Conservation (phyloP, 1,139 yeast genomes). For the Suhomyces anneliseae region DNA sequence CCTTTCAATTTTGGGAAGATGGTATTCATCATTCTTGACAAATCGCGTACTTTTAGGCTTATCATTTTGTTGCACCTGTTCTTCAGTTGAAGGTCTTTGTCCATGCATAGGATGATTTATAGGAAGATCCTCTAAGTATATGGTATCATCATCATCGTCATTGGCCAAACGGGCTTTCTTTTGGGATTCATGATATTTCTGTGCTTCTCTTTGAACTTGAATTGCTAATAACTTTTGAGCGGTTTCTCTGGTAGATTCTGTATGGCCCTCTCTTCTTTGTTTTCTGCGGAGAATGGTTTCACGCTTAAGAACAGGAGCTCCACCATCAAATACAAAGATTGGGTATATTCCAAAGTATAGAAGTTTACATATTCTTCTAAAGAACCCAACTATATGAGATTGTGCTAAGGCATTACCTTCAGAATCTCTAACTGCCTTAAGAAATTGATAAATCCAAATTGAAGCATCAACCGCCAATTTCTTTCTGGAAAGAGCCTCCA, state of each 20-base stretch:
- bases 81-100: not conserved
- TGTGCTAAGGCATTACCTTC: constrained; percentile 77
- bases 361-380: constrained; percentile 87
- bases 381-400: constrained; percentile 92
- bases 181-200: constrained; percentile 17
- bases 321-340: constrained; percentile 96
- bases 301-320: constrained; percentile 83
- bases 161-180: not conserved
- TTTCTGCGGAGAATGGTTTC: constrained; percentile 71
- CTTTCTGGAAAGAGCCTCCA: constrained; percentile 78
- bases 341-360: constrained; percentile 88
- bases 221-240: constrained; percentile 81
- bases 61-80: not conserved
- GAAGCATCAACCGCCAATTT: constrained; percentile 95
- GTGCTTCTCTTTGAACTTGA: constrained; percentile 65
- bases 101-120: constrained; percentile 21
- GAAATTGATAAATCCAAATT: constrained; percentile 96
- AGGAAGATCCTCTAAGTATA: constrained; percentile 45
- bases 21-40: constrained; percentile 71
- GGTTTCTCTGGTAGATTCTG: constrained; percentile 67
- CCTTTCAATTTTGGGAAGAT: constrained; percentile 63
- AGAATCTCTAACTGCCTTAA: constrained; percentile 88
- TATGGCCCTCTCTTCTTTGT: constrained; percentile 71
- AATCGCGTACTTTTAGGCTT: constrained; percentile 18
- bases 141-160: constrained; percentile 20